Base-by-base conservation (phyloP, 495 filamentous ascomycete genomes). In the Lepidopterella palustris region DNA sequence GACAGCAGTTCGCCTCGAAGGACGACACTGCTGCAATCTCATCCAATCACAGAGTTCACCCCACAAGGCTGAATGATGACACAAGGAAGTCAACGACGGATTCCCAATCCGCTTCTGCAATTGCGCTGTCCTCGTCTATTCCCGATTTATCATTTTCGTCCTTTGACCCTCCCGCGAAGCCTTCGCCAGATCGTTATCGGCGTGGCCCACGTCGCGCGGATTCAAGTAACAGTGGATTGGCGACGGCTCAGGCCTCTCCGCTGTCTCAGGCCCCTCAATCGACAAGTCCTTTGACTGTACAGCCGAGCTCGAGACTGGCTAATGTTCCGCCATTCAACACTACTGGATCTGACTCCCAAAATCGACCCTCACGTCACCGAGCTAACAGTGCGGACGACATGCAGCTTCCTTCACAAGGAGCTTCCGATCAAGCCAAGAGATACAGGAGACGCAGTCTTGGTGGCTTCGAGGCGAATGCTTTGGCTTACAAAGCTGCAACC, bases 401-500 rank as follows among this genome's bases (percentile, higher is more conserved):
- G 28, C 74, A 77, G 28, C 31, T 71, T 20, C 71, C 79, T 29
- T 68, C 60, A 70, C 68, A 45, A 53, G 68, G 50, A 68, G 73
- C 48, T 31, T 76, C 80, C 18, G 89, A 92, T 49, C 76, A 84
- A 51, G 82, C 86, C 9, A 88, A 88, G 71, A 81, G 87, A 61
- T 88, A 90, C 74, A 79, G 91, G 61, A 82, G 91, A 66, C 81
- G 90, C 55, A 96, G 91, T 70, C 81, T 91, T 77, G 87, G 88
- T 56, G 87, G 82, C 49, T 80, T 95, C 66, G 89, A 93, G 74
- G 82, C 83, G 59, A 79, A 80, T 61, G 45, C 54, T n/a, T 11
- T 52, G 53, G 53, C 53, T 8, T 57, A 59, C 10, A 49, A 57
- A 25, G 49, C 56, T 26, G 48, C 57, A 11, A 35, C 63, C 11